phyloP scores from a whole-genome alignment of 2,329 filamentous ascomycete species.

The Nemania serpens region DNA sequence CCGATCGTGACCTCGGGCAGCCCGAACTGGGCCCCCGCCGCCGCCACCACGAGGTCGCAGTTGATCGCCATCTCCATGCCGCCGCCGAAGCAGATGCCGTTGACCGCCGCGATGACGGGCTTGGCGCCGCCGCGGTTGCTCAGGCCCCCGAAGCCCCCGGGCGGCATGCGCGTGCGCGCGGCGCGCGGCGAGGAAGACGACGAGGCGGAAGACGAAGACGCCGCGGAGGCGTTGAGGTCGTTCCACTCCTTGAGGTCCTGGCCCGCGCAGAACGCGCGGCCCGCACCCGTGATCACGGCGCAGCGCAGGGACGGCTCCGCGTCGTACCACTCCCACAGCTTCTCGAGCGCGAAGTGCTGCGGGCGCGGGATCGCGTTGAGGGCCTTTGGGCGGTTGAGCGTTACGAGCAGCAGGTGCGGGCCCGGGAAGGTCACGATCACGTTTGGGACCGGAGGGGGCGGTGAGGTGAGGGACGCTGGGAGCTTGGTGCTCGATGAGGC shows the following conservation, averaged over 20 bases:
- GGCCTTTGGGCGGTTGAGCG: conserved; percentile 60
- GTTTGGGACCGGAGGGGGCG: conserved; percentile 49
- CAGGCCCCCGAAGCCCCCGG: conserved; percentile 67
- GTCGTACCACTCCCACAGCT: conserved; percentile 65
- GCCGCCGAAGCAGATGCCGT: conserved; percentile 75
- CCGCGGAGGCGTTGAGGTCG: conserved; percentile 27
- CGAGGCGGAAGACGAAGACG: not conserved
- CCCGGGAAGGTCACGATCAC: conserved; percentile 55
- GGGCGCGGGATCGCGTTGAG: conserved; percentile 61
- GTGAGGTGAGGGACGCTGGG: conserved; percentile 39
- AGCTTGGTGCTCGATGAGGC: conserved; percentile 24
- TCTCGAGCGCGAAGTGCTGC: conserved; percentile 54
- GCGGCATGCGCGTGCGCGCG: conserved; percentile 39
- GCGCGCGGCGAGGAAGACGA: not conserved
- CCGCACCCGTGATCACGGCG: conserved; percentile 66
- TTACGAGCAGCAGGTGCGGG: conserved; percentile 61
- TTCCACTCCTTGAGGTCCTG: conserved; percentile 71
- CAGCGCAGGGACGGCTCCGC: conserved; percentile 63
- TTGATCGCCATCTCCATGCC: conserved; percentile 79
- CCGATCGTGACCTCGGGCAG: conserved; percentile 74
- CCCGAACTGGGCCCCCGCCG: conserved; percentile 62
- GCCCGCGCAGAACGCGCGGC: conserved; percentile 70
- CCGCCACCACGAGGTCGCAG: conserved; percentile 72
- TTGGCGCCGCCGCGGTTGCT: conserved; percentile 71
- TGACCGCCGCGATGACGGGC: conserved; percentile 76